Conservation (phyloP, 1,284 basidiomycete genomes). For the Ustanciosporium gigantosporum region DNA sequence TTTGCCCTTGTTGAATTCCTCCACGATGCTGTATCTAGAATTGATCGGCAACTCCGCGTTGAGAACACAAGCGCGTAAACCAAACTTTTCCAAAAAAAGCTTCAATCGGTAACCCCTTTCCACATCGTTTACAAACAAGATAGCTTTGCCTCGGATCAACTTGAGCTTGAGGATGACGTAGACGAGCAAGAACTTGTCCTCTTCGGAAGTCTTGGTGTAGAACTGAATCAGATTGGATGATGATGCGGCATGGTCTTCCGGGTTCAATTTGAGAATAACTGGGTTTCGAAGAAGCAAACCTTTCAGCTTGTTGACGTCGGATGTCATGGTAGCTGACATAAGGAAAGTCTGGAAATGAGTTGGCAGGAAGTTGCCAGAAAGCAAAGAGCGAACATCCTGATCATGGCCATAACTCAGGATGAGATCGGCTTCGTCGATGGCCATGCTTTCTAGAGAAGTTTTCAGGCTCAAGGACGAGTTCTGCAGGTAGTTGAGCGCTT, state of each 20-base stretch:
- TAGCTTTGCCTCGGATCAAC: conserved; percentile 92
- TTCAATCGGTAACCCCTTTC: conserved; percentile 93
- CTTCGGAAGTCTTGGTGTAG: conserved; percentile 68
- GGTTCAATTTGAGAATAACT: conserved; percentile 65
- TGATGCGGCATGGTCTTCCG: conserved; percentile 29
- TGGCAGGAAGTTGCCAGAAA: conserved; percentile 73
- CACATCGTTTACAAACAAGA: conserved; percentile 95
- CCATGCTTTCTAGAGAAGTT: conserved; percentile 75
- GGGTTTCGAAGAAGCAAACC: conserved; percentile 84
- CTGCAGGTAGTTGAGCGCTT: conserved; percentile 77
- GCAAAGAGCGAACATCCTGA: conserved; percentile 83
- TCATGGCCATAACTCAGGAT: conserved; percentile 95
- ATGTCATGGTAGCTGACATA: conserved; percentile 97
- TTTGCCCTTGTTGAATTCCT: conserved; percentile 98
- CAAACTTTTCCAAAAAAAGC: conserved; percentile 96
- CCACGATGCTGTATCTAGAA: conserved; percentile 92
- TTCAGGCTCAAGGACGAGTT: conserved; percentile 66
- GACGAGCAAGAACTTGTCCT: conserved; percentile 90
- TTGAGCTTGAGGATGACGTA: conserved; percentile 94
- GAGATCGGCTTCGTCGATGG: conserved; percentile 97
- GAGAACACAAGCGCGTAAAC: conserved; percentile 91
- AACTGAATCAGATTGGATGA: conserved; percentile 49
- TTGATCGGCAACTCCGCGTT: conserved; percentile 96
- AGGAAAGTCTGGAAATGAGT: conserved; percentile 90
- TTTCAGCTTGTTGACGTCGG: conserved; percentile 89